Evolutionary conservation across 2,329 filamentous ascomycete species (phyloP).

Genomic region (Aureobasidium sp.): DNA sequence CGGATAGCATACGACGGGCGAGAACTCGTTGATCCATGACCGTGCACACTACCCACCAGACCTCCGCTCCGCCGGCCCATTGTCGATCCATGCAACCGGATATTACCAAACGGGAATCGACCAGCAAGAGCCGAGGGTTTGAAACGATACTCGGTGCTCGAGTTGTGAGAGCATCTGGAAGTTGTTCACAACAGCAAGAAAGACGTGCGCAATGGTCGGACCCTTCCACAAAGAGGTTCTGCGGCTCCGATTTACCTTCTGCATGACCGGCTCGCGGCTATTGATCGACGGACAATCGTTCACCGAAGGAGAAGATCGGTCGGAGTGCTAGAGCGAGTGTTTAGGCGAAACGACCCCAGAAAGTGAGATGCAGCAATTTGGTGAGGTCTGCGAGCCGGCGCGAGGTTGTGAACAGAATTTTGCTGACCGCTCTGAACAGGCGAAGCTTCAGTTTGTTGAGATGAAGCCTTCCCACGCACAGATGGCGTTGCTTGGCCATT

Average conservation of each 20-base stretch:
- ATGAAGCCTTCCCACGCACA: conserved; percentile 7
- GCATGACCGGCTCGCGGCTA: background rate
- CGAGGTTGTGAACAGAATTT: background rate
- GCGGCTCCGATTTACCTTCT: background rate
- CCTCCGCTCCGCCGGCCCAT: conserved; percentile 11
- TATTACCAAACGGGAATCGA: background rate
- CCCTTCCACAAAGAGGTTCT: background rate
- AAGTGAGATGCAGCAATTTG: background rate
- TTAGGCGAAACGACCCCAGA: conserved; percentile 4
- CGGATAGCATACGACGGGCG: background rate
- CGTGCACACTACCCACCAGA: background rate
- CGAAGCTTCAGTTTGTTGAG: conserved; percentile 6
- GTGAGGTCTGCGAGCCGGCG: background rate
- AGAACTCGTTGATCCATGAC: conserved; percentile 3
- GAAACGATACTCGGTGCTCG: background rate
- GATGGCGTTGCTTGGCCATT: conserved; percentile 11
- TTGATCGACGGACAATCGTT: conserved; percentile 6
- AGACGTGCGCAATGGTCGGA: background rate
- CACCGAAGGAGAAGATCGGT: conserved; percentile 1
- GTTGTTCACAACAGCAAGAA: background rate
- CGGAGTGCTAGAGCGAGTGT: background rate
- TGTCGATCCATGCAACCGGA: background rate
- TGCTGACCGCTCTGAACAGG: background rate
- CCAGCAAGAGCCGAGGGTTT: background rate
- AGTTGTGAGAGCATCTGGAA: background rate